Percentiles rank a stretch among this genome's conserved stretches.
These are phyloP conservation scores for Meripilus lineatus DNA, from an alignment of 1,284 basidiomycete genomes.

Conservation along the genomic window DNA sequence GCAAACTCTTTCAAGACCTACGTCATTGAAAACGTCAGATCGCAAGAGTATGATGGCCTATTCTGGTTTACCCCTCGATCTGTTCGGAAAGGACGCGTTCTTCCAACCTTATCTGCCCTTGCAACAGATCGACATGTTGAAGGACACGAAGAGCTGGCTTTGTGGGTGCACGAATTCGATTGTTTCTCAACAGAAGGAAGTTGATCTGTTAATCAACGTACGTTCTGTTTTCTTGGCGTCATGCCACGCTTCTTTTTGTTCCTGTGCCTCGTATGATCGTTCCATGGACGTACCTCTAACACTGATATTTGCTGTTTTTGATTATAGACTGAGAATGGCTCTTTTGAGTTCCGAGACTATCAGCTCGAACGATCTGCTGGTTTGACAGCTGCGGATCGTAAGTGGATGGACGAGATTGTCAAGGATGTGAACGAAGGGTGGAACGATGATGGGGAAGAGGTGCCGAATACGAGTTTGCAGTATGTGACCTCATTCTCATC, in stretches of 20 bases:
- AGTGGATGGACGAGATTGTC: conserved; percentile 85
- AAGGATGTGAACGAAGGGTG: conserved; percentile 42
- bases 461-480: conserved; percentile 47
- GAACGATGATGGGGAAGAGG: conserved; percentile 42
- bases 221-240: conserved; percentile 24
- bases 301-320: too few relatives aligned
- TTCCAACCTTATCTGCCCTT: conserved; percentile 98
- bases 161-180: conserved; percentile 96
- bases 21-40: conserved; percentile 86
- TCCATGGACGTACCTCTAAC: too few relatives aligned
- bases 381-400: conserved; percentile 89
- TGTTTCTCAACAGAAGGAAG: conserved; percentile 89
- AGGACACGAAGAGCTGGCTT: conserved; percentile 78
- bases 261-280: neutral
- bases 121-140: conserved; percentile 91
- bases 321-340: conserved; percentile 74
- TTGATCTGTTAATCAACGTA: conserved; percentile 91
- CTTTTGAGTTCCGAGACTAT: conserved; percentile 82
- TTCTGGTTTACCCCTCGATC: conserved; percentile 84
- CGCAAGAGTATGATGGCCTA: conserved; percentile 88
- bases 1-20: conserved; percentile 64
- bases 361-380: conserved; percentile 73
- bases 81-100: conserved; percentile 89
- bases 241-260: neutral
- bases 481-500: conserved; percentile 31